These are phyloP conservation scores for Cercospora zeina DNA, from an alignment of 2,329 filamentous ascomycete species.

Conservation along the genomic window DNA sequence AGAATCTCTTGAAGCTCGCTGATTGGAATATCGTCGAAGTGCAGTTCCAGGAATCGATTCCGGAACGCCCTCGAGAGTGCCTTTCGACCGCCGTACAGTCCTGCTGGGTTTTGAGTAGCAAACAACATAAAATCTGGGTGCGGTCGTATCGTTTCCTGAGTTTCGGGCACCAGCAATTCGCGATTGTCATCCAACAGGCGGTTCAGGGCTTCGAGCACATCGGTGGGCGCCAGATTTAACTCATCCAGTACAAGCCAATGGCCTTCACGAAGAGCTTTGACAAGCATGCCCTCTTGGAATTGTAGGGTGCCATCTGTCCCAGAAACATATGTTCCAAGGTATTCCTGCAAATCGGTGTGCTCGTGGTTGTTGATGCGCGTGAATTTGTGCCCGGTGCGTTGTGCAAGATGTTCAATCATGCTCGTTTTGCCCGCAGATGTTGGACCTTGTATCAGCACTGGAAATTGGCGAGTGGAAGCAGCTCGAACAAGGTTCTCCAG, in stretches of 20 bases:
- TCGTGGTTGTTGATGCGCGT: conserved; percentile 99
- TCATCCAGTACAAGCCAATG: conserved; percentile 99
- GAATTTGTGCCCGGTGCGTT: conserved; percentile 93
- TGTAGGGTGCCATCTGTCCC: conserved; percentile 77
- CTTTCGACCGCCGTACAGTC: conserved; percentile 92
- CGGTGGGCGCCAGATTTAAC: conserved; percentile 91
- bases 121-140: conserved; percentile 97
- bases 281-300: conserved; percentile 91
- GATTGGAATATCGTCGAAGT: conserved; percentile 97
- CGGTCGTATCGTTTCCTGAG: conserved; percentile 87
- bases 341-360: conserved; percentile 96
- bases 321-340: conserved; percentile 91
- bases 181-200: conserved; percentile 93
- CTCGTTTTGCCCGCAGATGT: conserved; percentile 98
- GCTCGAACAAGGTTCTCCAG: conserved; percentile 91
- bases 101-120: conserved; percentile 94
- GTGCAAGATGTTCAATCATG: conserved; percentile 99
- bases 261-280: conserved; percentile 86
- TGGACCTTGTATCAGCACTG: conserved; percentile 91
- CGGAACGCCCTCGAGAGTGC: conserved; percentile 90
- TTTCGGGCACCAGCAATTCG: conserved; percentile 93
- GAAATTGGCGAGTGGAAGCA: conserved; percentile 86
- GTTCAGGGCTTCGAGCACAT: conserved; percentile 95
- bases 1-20: conserved; percentile 90
- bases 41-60: conserved; percentile 93